Conservation (phyloP, 306 rosid genomes). For the Vachellia pachyceras region DNA sequence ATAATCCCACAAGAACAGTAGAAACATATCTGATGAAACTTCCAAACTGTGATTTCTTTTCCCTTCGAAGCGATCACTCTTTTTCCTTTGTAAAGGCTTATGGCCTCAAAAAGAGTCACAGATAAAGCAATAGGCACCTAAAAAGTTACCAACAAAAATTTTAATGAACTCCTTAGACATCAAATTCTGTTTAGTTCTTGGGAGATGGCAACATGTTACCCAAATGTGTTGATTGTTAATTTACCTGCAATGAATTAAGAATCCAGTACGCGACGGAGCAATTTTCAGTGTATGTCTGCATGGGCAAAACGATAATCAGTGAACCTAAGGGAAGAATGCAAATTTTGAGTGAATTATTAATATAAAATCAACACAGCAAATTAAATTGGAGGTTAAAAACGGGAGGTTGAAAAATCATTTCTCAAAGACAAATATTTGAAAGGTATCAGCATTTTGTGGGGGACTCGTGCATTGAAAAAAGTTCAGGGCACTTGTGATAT, state of each 20-base stretch:
- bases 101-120: constrained; percentile 71
- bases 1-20: constrained; percentile 69
- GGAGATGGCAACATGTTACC: neutral
- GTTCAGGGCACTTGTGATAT: neutral
- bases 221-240: constrained; percentile 9
- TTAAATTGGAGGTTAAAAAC: neutral
- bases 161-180: constrained; percentile 3
- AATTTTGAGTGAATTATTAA: neutral
- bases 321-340: neutral
- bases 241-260: constrained; percentile 79
- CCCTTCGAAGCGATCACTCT: constrained; percentile 83
- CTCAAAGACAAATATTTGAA: neutral
- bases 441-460: constrained; percentile 1
- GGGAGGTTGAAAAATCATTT: neutral
- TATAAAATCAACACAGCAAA: neutral
- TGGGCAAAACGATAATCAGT: constrained; percentile 24
- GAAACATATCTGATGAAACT: constrained; percentile 60
- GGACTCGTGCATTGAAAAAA: constrained; percentile 17
- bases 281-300: constrained; percentile 74
- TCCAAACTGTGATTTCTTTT: constrained; percentile 77
- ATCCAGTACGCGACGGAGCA: constrained; percentile 79
- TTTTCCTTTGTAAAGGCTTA: constrained; percentile 67
- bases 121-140: constrained; percentile 75
- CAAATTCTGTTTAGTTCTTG: constrained; percentile 27
- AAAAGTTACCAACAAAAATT: constrained; percentile 16